Base-by-base conservation (phyloP, 192 early-diverging fungal genomes). In the Backusella circina region DNA sequence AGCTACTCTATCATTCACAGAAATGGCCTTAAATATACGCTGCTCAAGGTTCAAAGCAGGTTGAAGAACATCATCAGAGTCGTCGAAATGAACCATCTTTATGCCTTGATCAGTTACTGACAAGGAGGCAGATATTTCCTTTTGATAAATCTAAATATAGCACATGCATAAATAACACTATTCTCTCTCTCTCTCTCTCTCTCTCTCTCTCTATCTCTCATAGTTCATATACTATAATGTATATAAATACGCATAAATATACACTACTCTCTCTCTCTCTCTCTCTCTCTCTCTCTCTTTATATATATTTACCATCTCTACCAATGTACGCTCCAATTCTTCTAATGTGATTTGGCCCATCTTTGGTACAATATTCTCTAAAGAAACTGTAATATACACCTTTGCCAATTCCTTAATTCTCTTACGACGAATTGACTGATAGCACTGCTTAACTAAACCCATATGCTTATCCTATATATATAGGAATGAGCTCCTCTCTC, bases 11-110 rank as follows among this genome's bases (percentile, higher is more conserved):
- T 85, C 65, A 30, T 71, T 74, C 5, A 89, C 30, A 41, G 38
- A 16, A 6, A 79, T 71, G 2, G 75, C 77, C 15, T n/a, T 26
- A 37, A 81, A 72, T 36, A 91, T 86, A 35, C 84, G 77, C 1
- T 77, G 72, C 28, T 90, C 83, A 61, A 94, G 77, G n/a, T 70
- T n/a, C 38, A 70, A 70, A 37, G 61, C 16, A 74, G 50, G 66
- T 83, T 82, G 18, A 85, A 89, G 82, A 69, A 65, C 82, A 86
- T 51, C 77, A 72, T 61, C 85, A 39, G 83, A 66, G 61, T 95
- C 93, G 31, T 89, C 80, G 83, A 95, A 95, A 12, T 82, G 87
- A 5, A 95, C 91, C 91, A 93, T 92, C 18, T 81, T 83, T n/a
- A 83, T 84, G 31, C 70, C 74, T 23, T 84, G 84, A 23, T 84